These are phyloP conservation scores for Amanita muscaria DNA, from an alignment of 768 basidiomycete genomes.

Conservation along the genomic window DNA sequence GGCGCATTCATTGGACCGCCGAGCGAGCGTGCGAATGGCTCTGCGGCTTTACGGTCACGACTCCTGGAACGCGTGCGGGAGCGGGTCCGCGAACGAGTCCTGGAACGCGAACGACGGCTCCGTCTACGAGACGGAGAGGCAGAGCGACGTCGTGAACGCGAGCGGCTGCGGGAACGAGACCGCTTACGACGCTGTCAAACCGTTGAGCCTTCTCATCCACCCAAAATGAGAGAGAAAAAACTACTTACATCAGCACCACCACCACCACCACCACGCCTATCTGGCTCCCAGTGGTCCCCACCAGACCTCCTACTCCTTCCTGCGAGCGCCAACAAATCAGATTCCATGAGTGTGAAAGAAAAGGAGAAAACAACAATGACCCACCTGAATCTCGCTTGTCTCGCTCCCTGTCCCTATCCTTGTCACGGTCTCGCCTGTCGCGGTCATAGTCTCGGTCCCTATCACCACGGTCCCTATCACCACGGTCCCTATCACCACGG, in stretches of 20 bases:
- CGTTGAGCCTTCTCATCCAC: no score
- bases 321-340: slow-evolving; percentile 11
- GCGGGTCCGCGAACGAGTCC: slow-evolving; percentile 44
- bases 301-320: slow-evolving; percentile 36
- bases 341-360: no score
- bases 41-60: slow-evolving; percentile 48
- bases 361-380: slow-evolving; percentile 13
- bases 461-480: slow-evolving; percentile 33
- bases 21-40: slow-evolving; percentile 69
- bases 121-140: slow-evolving; percentile 56
- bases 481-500: slow-evolving; percentile 32
- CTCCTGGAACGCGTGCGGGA: slow-evolving; percentile 61
- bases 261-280: slow-evolving; percentile 61
- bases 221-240: neutral
- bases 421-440: slow-evolving; percentile 32
- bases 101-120: slow-evolving; percentile 39
- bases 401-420: slow-evolving; percentile 34
- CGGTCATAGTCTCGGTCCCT: slow-evolving; percentile 34
- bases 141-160: slow-evolving; percentile 66
- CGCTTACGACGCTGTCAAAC: slow-evolving; percentile 52
- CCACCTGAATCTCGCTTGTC: slow-evolving; percentile 55
- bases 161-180: slow-evolving; percentile 56
- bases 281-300: slow-evolving; percentile 82
- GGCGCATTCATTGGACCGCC: slow-evolving; percentile 87
- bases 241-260: slow-evolving; percentile 61